phyloP scores from a whole-genome alignment of 2,329 filamentous ascomycete species.

The Fusarium sp. region DNA sequence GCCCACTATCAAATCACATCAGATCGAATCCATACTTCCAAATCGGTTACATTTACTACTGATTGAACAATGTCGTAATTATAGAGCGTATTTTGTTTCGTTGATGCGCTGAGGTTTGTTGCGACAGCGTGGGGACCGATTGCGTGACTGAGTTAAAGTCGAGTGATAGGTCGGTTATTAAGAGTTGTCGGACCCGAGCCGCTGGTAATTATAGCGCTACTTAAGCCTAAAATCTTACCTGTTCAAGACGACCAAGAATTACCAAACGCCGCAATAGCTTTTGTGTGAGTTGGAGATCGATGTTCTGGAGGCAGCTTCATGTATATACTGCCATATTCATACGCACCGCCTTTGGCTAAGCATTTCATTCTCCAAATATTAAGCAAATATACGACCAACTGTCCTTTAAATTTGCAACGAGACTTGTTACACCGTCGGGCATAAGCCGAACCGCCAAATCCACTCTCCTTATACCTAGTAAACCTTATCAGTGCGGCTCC shows the following conservation, averaged over 20 bases:
- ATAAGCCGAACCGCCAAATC: background rate
- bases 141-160: constrained; percentile 21
- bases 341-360: background rate
- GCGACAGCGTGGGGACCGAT: constrained; percentile 29
- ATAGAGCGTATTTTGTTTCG: background rate
- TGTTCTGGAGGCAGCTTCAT: background rate
- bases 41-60: background rate
- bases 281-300: background rate
- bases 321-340: too few relatives aligned
- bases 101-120: background rate
- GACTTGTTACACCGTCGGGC: background rate
- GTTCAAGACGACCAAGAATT: background rate
- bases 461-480: background rate
- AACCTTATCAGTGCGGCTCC: constrained; percentile 7
- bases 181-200: background rate
- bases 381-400: too few relatives aligned
- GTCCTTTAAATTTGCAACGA: rapidly evolving
- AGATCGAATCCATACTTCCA: background rate
- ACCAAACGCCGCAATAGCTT: background rate
- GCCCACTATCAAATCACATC: background rate
- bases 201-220: background rate
- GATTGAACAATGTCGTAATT: background rate
- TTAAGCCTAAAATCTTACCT: background rate
- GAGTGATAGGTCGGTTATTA: constrained; percentile 2
- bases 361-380: too few relatives aligned